Conservation (phyloP, 2,329 filamentous ascomycete species). For the Lasiodiplodia gonubiensis region DNA sequence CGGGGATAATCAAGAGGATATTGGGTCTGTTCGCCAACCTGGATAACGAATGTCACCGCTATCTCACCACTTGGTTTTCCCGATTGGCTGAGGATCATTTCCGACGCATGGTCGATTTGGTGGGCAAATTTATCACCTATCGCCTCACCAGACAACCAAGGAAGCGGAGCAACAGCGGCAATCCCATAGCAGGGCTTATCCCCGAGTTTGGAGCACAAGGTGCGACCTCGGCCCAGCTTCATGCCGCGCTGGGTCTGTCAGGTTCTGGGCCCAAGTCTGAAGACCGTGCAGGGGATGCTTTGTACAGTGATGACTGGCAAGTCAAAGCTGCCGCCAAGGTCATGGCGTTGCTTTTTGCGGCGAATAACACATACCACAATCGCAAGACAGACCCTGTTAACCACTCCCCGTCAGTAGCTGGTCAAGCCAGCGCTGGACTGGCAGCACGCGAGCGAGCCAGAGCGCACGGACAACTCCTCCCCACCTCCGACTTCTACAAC, state of each 20-base stretch:
- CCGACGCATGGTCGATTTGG: slow-evolving; percentile 74
- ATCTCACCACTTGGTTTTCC: slow-evolving; percentile 79
- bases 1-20: slow-evolving; percentile 83
- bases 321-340: slow-evolving; percentile 79
- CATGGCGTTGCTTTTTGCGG: slow-evolving; percentile 79
- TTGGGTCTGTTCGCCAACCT: slow-evolving; percentile 80
- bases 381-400: slow-evolving; percentile 30
- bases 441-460: slow-evolving; percentile 52
- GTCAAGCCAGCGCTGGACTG: slow-evolving; percentile 43
- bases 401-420: slow-evolving; percentile 19
- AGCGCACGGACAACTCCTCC: slow-evolving; percentile 69
- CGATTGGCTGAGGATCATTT: slow-evolving; percentile 72
- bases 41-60: slow-evolving; percentile 75
- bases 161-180: slow-evolving; percentile 63
- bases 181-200: slow-evolving; percentile 71
- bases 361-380: slow-evolving; percentile 66
- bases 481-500: slow-evolving; percentile 87
- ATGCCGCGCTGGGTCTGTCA: slow-evolving; percentile 71
- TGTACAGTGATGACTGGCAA: slow-evolving; percentile 87
- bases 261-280: slow-evolving; percentile 52
- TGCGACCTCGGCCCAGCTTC: slow-evolving; percentile 72
- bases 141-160: slow-evolving; percentile 74
- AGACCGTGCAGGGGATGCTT: slow-evolving; percentile 43
- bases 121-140: slow-evolving; percentile 80
- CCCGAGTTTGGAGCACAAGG: slow-evolving; percentile 64